Conservation (phyloP, 2,329 filamentous ascomycete genomes). For the Trichophyton schoenleinii region DNA sequence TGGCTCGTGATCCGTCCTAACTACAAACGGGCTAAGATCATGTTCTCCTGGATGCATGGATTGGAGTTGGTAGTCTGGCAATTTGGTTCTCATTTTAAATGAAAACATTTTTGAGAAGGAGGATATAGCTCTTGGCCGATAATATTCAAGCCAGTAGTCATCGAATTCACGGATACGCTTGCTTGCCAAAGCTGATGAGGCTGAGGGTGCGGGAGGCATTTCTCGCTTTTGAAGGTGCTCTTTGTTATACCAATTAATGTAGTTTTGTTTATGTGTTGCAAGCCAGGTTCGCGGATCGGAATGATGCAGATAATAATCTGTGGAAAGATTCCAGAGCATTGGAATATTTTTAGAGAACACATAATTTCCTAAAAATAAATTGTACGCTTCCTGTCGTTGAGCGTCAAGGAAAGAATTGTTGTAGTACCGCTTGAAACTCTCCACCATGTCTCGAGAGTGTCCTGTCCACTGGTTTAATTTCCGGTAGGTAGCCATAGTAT, state of each 20-base stretch:
- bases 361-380: conserved; percentile 93
- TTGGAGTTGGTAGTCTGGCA: conserved; percentile 68
- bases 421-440: conserved; percentile 97
- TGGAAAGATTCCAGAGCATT: conserved; percentile 91
- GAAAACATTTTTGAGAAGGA: conserved; percentile 87
- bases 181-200: conserved; percentile 18
- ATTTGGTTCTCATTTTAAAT: conserved; percentile 81
- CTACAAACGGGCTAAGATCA: conserved; percentile 75
- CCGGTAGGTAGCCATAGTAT: conserved; percentile 97
- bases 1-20: conserved; percentile 48
- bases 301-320: conserved; percentile 94
- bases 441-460: conserved; percentile 95
- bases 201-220: conserved; percentile 37
- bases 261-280: conserved; percentile 51
- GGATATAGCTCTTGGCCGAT: conserved; percentile 74
- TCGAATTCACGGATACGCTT: conserved; percentile 51
- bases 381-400: conserved; percentile 96
- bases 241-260: conserved; percentile 81
- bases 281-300: conserved; percentile 65
- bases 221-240: conserved; percentile 52
- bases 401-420: conserved; percentile 97
- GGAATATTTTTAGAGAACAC: conserved; percentile 76
- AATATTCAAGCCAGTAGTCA: conserved; percentile 97
- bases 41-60: conserved; percentile 57
- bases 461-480: conserved; percentile 99